phyloP scores from a whole-genome alignment of 495 filamentous ascomycete species.

The Hyaloscypha hepaticicola region DNA sequence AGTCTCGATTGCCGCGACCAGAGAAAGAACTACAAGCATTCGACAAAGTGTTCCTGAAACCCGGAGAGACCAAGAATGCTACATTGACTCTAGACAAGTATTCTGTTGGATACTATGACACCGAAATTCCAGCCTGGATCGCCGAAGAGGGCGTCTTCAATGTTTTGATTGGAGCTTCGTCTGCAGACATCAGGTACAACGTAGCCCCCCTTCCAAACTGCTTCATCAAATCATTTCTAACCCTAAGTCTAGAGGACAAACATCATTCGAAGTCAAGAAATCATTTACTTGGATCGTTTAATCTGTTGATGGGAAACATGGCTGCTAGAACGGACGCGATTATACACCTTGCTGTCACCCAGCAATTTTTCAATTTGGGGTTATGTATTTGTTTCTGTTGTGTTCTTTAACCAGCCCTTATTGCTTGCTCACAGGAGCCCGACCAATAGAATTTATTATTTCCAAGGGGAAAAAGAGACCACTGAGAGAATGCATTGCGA shows the following conservation, averaged over 20 bases:
- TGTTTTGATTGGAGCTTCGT: conserved; percentile 58
- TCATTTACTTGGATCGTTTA: conserved; percentile 54
- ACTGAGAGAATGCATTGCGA: background rate
- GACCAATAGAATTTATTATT: background rate
- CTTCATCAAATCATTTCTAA: conserved; percentile 27
- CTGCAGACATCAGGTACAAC: conserved; percentile 40
- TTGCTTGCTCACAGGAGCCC: background rate
- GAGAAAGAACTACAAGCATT: conserved; percentile 80
- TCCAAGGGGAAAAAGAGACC: background rate
- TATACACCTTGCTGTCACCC: background rate
- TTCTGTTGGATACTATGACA: conserved; percentile 80
- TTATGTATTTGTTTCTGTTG: background rate
- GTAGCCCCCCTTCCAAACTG: conserved; percentile 19
- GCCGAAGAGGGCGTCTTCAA: conserved; percentile 74
- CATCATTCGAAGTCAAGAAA: conserved; percentile 54
- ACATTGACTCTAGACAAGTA: conserved; percentile 67
- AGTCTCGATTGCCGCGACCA: conserved; percentile 59
- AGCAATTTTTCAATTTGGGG: background rate
- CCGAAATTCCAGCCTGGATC: conserved; percentile 66
- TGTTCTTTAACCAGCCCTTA: background rate
- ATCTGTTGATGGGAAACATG: conserved; percentile 1
- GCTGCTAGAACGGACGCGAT: conserved; percentile 7
- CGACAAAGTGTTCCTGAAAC: conserved; percentile 68
- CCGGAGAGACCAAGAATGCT: conserved; percentile 69
- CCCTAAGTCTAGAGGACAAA: conserved; percentile 39